A percentile compares a stretch with the other conserved stretches of the same genome.
phyloP scores from a whole-genome alignment of 257 asterid genomes.

The Nicotiana obtusifolia region DNA sequence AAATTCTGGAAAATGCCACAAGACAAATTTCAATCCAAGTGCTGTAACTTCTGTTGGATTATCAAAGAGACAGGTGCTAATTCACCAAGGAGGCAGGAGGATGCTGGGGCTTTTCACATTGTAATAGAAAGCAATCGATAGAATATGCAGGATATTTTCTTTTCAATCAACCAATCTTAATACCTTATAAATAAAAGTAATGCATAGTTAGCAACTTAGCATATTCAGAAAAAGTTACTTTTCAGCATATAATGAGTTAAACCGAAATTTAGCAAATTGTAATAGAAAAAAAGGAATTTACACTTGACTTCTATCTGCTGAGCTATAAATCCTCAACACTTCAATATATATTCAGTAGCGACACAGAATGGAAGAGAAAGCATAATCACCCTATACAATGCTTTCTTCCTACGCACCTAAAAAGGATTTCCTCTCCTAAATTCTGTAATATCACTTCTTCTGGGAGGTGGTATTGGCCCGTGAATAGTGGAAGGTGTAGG shows the following conservation, averaged over 20 bases:
- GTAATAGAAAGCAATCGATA: not conserved
- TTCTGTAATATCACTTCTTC: not conserved
- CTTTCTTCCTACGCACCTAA: not conserved
- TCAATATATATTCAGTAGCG: not conserved
- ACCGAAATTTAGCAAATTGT: not conserved
- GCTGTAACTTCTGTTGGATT: not conserved
- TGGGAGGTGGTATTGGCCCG: not conserved
- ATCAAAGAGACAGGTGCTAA: not conserved
- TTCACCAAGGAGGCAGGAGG: not conserved
- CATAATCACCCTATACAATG: not conserved
- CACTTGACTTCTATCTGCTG: not conserved
- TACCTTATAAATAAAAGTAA: not conserved
- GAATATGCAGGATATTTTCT: not conserved
- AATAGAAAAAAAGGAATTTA: not conserved
- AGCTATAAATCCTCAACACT: not conserved
- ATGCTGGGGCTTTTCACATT: not conserved
- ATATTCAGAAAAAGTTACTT: not conserved
- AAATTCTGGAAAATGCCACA: not conserved
- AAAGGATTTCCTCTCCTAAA: not conserved
- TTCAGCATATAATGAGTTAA: not conserved
- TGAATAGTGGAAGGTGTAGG: conserved; percentile 3
- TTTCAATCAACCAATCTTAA: not conserved
- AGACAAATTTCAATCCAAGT: not conserved
- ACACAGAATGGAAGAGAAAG: not conserved
- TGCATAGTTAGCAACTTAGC: not conserved